These are phyloP conservation scores for Pterulicium gracile DNA, from an alignment of 1,284 basidiomycete genomes.

Conservation along the genomic window DNA sequence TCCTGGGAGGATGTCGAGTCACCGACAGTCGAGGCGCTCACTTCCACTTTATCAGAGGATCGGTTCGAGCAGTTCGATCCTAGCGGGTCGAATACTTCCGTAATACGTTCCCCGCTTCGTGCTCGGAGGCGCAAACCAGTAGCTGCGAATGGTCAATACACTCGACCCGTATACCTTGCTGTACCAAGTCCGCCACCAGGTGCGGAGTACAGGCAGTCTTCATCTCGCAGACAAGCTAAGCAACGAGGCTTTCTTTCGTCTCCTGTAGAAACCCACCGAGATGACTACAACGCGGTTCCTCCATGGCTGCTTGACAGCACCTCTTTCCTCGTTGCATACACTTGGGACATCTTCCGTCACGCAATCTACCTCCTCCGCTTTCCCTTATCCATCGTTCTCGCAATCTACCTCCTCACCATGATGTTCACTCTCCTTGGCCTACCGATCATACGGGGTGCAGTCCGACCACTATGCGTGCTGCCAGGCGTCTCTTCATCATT, in stretches of 20 bases:
- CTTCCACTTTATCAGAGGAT: too few species aligned
- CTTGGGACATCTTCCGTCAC: neutral
- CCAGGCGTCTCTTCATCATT: neutral
- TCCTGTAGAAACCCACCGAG: too few species aligned
- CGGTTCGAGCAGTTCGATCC: neutral
- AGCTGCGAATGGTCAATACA: neutral
- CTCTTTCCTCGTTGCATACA: neutral
- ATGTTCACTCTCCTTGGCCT: neutral
- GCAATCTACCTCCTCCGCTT: neutral
- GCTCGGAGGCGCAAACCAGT: neutral
- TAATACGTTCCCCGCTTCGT: neutral
- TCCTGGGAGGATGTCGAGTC: neutral
- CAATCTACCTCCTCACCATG: neutral
- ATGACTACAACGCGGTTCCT: too few species aligned
- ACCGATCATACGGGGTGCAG: neutral
- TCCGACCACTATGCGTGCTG: neutral
- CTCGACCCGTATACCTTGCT: neutral
- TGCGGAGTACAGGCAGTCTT: too few species aligned
- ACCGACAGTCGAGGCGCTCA: neutral
- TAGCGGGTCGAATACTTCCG: neutral
- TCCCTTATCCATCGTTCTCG: neutral
- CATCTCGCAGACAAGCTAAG: too few species aligned
- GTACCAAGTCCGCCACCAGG: too few species aligned
- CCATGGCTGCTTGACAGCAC: neutral
- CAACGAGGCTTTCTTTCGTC: too few species aligned